phyloP scores from a whole-genome alignment of 495 filamentous ascomycete genomes.

The Penicillium cataractarum region DNA sequence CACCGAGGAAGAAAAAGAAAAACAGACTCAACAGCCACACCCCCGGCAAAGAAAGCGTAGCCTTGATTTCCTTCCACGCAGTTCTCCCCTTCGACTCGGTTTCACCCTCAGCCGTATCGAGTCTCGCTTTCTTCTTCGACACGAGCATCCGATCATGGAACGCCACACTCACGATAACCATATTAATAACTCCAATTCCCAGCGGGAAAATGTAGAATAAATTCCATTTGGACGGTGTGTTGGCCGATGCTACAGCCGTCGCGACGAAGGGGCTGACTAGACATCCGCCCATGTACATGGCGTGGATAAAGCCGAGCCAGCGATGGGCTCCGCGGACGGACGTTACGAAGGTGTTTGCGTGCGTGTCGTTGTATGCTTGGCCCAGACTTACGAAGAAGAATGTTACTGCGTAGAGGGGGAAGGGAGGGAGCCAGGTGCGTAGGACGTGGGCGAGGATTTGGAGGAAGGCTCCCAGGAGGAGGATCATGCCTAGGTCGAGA shows the following conservation, averaged over 20 bases:
- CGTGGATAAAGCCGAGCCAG: not conserved
- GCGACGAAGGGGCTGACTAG: not conserved
- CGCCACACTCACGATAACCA: not conserved
- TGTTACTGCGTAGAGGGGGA: slow-evolving; percentile 32
- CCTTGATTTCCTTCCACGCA: not conserved
- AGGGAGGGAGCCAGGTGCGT: slow-evolving; percentile 34
- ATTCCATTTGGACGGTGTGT: not conserved
- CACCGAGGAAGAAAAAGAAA: not conserved
- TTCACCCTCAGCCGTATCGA: not conserved
- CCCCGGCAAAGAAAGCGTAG: not conserved
- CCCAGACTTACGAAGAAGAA: slow-evolving; percentile 39
- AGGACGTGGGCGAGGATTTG: slow-evolving; percentile 36
- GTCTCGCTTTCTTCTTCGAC: not conserved
- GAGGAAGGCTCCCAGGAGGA: slow-evolving; percentile 28
- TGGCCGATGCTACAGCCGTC: not conserved
- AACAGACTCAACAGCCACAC: not conserved
- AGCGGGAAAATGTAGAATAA: not conserved
- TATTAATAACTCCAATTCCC: not conserved
- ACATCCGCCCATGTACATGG: not conserved
- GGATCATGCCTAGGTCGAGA: slow-evolving; percentile 33
- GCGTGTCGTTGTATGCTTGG: slow-evolving; percentile 40
- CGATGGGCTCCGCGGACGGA: not conserved
- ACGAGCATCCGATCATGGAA: not conserved
- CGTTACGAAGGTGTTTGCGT: not conserved
- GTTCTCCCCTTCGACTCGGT: not conserved